phyloP scores from a whole-genome alignment of 495 filamentous ascomycete genomes.

The Penicillium cosmopolitanum region DNA sequence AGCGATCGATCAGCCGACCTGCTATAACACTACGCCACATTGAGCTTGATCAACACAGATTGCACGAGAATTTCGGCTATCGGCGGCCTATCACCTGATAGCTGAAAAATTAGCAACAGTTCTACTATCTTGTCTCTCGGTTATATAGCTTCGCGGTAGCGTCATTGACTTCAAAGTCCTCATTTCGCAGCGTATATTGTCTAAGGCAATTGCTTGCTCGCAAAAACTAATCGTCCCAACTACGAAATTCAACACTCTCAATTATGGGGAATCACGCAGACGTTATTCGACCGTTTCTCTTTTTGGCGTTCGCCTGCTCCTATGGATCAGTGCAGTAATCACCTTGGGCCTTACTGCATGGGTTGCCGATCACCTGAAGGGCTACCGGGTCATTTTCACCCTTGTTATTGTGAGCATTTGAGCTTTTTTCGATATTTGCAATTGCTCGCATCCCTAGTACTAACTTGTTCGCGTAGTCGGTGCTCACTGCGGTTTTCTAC shows the following conservation, averaged over 20 bases:
- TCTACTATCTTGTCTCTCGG: neutral
- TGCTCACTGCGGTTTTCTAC: slow-evolving; percentile 20
- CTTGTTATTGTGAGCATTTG: slow-evolving; percentile 20
- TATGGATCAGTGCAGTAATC: slow-evolving; percentile 22
- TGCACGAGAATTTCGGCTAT: neutral
- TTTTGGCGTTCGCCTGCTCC: slow-evolving; percentile 14
- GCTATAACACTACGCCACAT: neutral
- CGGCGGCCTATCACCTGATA: neutral
- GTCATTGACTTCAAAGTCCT: neutral
- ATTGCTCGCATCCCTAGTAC: neutral
- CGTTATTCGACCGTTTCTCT: slow-evolving; percentile 16
- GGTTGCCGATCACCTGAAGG: slow-evolving; percentile 18
- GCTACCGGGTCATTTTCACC: slow-evolving; percentile 20
- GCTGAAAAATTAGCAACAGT: neutral
- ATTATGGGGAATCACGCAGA: neutral
- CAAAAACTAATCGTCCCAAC: neutral
- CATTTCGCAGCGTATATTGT: neutral
- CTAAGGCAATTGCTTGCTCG: neutral
- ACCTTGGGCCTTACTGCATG: slow-evolving; percentile 23
- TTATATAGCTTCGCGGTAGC: neutral
- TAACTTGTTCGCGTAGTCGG: slow-evolving; percentile 14
- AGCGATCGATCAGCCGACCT: neutral
- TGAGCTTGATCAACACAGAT: neutral
- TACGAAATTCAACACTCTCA: neutral
- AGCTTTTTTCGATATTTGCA: neutral